These are phyloP conservation scores for Saraca asoca DNA, from an alignment of 331 rosid genomes.

Conservation along the genomic window DNA sequence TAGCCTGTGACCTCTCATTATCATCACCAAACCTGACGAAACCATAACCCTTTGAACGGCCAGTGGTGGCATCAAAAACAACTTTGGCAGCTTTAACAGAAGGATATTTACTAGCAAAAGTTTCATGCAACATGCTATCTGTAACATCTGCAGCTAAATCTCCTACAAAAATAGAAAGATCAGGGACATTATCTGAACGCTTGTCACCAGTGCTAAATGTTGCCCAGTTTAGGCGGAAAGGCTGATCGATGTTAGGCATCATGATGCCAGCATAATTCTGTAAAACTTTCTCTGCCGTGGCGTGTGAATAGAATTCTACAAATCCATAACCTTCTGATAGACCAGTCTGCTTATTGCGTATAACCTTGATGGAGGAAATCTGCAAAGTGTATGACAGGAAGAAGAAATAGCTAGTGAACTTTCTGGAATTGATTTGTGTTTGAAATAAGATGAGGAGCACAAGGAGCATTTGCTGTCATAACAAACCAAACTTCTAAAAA, in stretches of 20 bases:
- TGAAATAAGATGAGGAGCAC: background rate
- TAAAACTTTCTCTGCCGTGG: conserved; percentile 79
- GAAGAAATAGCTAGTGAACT: background rate
- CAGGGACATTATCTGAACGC: conserved; percentile 84
- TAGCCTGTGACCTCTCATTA: conserved; percentile 76
- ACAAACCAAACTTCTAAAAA: conserved; percentile 25
- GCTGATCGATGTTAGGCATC: conserved; percentile 88
- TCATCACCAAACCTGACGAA: conserved; percentile 98
- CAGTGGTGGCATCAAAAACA: conserved; percentile 92
- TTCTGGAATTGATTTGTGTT: background rate
- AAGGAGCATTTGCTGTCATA: conserved; percentile 13
- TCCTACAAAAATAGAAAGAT: conserved; percentile 94
- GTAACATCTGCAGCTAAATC: conserved; percentile 95
- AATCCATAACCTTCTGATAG: conserved; percentile 96
- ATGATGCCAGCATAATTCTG: conserved; percentile 63
- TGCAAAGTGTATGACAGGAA: conserved; percentile 41
- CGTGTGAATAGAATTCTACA: conserved; percentile 77
- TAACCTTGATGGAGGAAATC: conserved; percentile 81
- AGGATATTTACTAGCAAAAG: conserved; percentile 72
- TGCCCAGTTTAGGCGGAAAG: conserved; percentile 96
- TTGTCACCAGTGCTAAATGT: conserved; percentile 85
- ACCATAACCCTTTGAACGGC: conserved; percentile 97
- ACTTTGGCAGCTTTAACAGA: conserved; percentile 95
- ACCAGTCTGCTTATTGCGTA: conserved; percentile 87
- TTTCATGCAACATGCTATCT: conserved; percentile 76